These are phyloP conservation scores for Lonicera japonica DNA, from an alignment of 129 eudicot genomes.

Conservation along the genomic window DNA sequence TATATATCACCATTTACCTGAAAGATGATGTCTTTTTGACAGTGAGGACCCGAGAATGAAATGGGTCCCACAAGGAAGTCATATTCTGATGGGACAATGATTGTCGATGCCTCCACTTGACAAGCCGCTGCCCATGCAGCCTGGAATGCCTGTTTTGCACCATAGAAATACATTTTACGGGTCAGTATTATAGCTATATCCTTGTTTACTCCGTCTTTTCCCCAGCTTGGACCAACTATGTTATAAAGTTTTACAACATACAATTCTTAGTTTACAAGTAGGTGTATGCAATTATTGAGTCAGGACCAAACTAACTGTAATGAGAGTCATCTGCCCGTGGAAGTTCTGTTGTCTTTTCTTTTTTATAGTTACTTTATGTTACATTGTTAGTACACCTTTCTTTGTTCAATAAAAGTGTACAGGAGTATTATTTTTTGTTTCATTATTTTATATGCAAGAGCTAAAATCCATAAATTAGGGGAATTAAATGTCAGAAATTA, in stretches of 20 bases:
- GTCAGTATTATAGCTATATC: background rate
- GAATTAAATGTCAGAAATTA: no score
- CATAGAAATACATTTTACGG: background rate
- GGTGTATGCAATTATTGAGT: slow-evolving; percentile 19
- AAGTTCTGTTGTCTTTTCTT: slow-evolving; percentile 17
- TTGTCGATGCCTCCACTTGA: slow-evolving; percentile 58
- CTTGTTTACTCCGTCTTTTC: background rate
- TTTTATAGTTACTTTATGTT: slow-evolving; percentile 15
- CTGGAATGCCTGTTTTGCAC: slow-evolving; percentile 58
- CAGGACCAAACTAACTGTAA: slow-evolving; percentile 4
- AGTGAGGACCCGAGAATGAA: slow-evolving; percentile 76
- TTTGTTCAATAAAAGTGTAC: background rate
- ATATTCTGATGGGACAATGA: slow-evolving; percentile 61
- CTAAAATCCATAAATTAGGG: no score
- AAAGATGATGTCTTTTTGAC: slow-evolving; percentile 64
- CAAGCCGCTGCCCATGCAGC: slow-evolving; percentile 96
- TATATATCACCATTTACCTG: slow-evolving; percentile 39
- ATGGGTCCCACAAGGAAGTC: slow-evolving; percentile 76
- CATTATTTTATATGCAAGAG: no score
- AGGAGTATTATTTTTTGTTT: background rate
- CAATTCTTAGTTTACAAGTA: slow-evolving; percentile 23
- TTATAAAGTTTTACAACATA: slow-evolving; percentile 1
- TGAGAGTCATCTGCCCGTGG: background rate
- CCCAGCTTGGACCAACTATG: background rate
- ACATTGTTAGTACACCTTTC: slow-evolving; percentile 3